A percentile compares a stretch with the other conserved stretches of the same genome.
These are phyloP conservation scores for Austroboletus niveus DNA, from an alignment of 1,284 basidiomycete genomes.

Conservation along the genomic window DNA sequence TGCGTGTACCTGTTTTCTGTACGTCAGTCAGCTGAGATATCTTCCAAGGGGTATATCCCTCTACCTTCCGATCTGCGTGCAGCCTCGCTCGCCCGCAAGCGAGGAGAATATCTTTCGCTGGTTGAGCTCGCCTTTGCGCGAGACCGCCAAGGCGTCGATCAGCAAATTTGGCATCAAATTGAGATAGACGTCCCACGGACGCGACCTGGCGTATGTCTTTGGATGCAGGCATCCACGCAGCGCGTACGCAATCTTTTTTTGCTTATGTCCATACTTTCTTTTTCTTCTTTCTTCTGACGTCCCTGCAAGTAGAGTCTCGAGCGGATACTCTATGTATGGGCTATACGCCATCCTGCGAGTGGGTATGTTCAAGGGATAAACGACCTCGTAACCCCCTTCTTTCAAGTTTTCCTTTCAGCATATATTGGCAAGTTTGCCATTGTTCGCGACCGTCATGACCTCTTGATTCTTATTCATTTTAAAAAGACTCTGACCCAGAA, in stretches of 20 bases:
- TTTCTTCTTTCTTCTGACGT: conserved; percentile 14
- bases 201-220: conserved; percentile 84
- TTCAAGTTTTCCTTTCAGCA: conserved; percentile 88
- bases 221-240: conserved; percentile 87
- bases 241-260: conserved; percentile 52
- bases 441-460: background rate
- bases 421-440: conserved; percentile 71
- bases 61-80: conserved; percentile 77
- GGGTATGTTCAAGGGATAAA: conserved; percentile 99
- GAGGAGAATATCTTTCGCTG: conserved; percentile 87
- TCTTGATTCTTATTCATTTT: conserved; percentile 9
- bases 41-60: conserved; percentile 86
- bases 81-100: conserved; percentile 81
- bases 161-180: conserved; percentile 98
- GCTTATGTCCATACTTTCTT: background rate
- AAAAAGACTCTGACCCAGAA: conserved; percentile 82
- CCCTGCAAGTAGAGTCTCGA: conserved; percentile 70
- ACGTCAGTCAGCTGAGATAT: conserved; percentile 5
- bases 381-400: conserved; percentile 93
- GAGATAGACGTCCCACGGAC: conserved; percentile 96
- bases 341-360: conserved; percentile 93
- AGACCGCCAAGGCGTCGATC: conserved; percentile 80
- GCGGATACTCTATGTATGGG: conserved; percentile 95
- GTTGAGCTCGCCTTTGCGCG: conserved; percentile 91
- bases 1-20: conserved; percentile 40